Base-by-base conservation (phyloP, 108 stramenopile species). In the Cylindrotheca fusiformis region DNA sequence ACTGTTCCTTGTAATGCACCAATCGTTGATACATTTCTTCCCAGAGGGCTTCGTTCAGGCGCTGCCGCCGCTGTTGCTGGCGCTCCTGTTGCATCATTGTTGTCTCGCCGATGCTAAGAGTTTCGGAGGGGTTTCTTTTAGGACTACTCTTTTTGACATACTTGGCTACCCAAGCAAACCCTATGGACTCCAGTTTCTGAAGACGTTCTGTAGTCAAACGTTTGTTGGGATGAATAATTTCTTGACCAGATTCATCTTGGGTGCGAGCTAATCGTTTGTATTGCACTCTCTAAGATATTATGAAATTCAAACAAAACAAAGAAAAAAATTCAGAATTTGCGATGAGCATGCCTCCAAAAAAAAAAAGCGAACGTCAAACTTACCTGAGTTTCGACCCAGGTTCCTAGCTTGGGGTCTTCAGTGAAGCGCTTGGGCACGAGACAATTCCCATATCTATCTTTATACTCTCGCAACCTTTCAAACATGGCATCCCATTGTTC, bases 161-260 rank as follows among this genome's bases (percentile, higher is more conserved):
- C 52, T 80, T 80, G 25, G 76, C 80, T 28, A 55, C 51, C 81
- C 81, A 82, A 20, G 50, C 67, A 60, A 88, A 88, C n/a, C 75
- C 82, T 44, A 85, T 72, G 17, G 33, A 49, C 45, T 61, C 49
- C 3, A 88, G 72, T 49, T 71, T 75, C 23, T 62, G 69, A n/a
- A 82, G 32, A 14, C 86, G 81, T 50, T 82, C 83, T 5, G 65
- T 55, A 27, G 75, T 76, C 18, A 87, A 61, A 24, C 76, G 76
- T 31, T 77, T 67, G 71, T 80, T 82, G 44, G 67, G 69, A 18
- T 45, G 27, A 32, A 71, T 36, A 26, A 55, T 52, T 29, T 81
- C 74, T 3, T 17, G 48, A 17, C 57, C 63, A 27, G n/a, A 5
- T 59, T 48, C 53, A 28, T 68, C 67, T 29, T 47, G 18, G 14